phyloP scores from a whole-genome alignment of 495 filamentous ascomycete species.

The Aspergillus affinis region DNA sequence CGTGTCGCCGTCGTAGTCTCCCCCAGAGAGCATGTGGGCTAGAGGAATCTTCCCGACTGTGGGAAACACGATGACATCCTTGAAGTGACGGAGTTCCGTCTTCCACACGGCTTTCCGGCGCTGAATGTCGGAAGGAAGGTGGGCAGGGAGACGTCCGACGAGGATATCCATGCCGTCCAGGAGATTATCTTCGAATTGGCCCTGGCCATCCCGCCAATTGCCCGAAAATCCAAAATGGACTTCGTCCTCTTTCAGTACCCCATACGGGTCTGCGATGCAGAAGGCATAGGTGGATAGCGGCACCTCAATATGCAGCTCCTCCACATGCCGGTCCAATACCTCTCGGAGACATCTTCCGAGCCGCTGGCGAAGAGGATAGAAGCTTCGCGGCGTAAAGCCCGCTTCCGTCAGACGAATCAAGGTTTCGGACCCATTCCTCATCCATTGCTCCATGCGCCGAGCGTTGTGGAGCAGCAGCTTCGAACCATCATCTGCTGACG shows the following conservation, averaged over 20 bases:
- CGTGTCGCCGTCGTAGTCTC: conserved; percentile 92
- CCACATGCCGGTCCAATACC: conserved; percentile 54
- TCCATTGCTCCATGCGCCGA: conserved; percentile 39
- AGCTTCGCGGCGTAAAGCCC: conserved; percentile 63
- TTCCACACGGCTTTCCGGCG: conserved; percentile 63
- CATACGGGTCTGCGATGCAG: conserved; percentile 79
- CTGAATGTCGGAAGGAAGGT: conserved; percentile 82
- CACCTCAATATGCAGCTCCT: conserved; percentile 69
- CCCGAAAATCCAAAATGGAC: conserved; percentile 79
- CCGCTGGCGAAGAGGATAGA: conserved; percentile 57
- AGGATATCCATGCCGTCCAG: conserved; percentile 73
- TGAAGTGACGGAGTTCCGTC: conserved; percentile 67
- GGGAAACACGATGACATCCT: conserved; percentile 86
- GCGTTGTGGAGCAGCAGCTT: conserved; percentile 21
- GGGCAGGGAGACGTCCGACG: conserved; percentile 81
- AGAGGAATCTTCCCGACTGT: conserved; percentile 66
- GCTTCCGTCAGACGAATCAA: conserved; percentile 46
- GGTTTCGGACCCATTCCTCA: conserved; percentile 30
- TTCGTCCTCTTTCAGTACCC: conserved; percentile 68
- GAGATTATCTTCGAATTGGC: conserved; percentile 58
- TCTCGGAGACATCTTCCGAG: conserved; percentile 54
- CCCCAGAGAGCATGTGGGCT: conserved; percentile 81
- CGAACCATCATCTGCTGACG: conserved; percentile 24
- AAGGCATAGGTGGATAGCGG: conserved; percentile 73
- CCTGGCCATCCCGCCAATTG: conserved; percentile 53